These are phyloP conservation scores for Umbelopsis sp. DNA, from an alignment of 192 early-diverging fungal species.

Conservation along the genomic window DNA sequence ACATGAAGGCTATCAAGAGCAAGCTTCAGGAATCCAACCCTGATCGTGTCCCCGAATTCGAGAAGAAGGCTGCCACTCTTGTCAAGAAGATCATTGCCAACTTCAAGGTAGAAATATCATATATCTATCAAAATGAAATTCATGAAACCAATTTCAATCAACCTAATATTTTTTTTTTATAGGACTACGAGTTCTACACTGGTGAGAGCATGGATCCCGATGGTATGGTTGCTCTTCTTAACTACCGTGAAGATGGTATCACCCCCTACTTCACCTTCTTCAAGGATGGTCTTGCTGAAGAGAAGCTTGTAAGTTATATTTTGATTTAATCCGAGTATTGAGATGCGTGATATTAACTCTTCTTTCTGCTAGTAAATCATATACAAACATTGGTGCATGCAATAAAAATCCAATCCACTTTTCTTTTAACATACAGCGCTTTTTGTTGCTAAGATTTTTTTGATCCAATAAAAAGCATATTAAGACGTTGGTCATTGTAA, in stretches of 20 bases:
- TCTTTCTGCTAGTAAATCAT: background rate
- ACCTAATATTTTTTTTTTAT: background rate
- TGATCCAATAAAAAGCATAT: background rate
- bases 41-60: slow-evolving; percentile 63
- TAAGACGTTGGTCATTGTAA: background rate
- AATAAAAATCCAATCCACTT: background rate
- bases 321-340: background rate
- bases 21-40: slow-evolving; percentile 61
- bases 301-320: slow-evolving; percentile 66
- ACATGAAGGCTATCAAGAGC: slow-evolving; percentile 83
- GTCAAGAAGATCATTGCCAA: slow-evolving; percentile 80
- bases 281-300: slow-evolving; percentile 79
- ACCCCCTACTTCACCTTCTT: slow-evolving; percentile 93
- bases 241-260: slow-evolving; percentile 93
- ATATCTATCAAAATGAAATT: no score
- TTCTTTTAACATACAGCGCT: background rate
- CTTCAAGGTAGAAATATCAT: slow-evolving; percentile 57
- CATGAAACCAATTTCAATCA: no score
- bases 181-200: slow-evolving; percentile 89
- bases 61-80: slow-evolving; percentile 58
- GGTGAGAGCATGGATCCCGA: slow-evolving; percentile 88
- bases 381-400: no score
- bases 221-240: slow-evolving; percentile 85
- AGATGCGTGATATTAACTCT: background rate
- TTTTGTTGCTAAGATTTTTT: background rate